These are phyloP conservation scores for Fusarium xylarioides DNA, from an alignment of 2,329 filamentous ascomycete genomes.

Conservation along the genomic window DNA sequence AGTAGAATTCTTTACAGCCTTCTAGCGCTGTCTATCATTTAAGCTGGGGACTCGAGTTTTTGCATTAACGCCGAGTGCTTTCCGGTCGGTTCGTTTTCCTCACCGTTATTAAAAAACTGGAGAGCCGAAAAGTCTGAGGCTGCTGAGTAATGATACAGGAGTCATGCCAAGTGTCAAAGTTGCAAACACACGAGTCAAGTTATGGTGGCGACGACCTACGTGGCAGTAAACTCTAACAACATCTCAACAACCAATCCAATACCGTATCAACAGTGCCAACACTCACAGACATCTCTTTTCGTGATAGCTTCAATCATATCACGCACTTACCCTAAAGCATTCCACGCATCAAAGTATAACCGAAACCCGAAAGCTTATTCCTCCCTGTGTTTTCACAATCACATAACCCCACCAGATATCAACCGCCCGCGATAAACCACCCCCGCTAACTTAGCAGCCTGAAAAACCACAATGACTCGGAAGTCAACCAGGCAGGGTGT, in stretches of 20 bases:
- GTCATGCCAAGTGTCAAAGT: neutral
- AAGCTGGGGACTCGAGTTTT: neutral
- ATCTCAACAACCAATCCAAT: neutral
- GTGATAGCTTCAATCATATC: neutral
- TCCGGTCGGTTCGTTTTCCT: neutral
- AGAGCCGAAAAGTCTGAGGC: neutral
- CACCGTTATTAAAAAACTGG: neutral
- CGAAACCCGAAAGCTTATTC: neutral
- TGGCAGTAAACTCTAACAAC: neutral
- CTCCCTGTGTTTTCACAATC: neutral
- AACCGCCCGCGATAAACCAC: neutral
- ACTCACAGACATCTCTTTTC: neutral
- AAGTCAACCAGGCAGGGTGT: neutral
- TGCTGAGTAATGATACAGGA: neutral
- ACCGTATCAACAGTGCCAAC: neutral
- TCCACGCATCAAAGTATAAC: neutral
- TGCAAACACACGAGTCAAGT: neutral
- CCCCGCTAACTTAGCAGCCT: neutral
- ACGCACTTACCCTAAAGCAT: neutral
- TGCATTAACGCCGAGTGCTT: conserved; percentile 15
- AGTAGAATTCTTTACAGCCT: conserved; percentile 14
- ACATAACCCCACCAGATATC: neutral
- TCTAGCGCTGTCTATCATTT: conserved; percentile 10
- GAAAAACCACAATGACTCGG: neutral
- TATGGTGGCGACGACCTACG: neutral